Evolutionary conservation across 2,329 filamentous ascomycete species (phyloP).

Genomic region (Fusarium burgessii): DNA sequence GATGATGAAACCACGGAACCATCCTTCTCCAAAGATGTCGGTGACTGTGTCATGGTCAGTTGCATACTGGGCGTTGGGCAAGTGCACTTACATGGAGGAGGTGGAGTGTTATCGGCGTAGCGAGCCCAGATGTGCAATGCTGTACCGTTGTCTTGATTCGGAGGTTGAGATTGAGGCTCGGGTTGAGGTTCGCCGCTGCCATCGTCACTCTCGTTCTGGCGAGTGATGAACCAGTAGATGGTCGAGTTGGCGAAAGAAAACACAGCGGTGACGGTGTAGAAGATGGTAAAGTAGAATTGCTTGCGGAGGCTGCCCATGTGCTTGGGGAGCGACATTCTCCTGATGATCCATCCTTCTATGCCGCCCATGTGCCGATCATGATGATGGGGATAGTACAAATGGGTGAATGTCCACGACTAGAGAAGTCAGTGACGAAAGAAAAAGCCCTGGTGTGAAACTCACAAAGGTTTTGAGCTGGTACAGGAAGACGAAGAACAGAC

Average conservation of each 20-base stretch:
- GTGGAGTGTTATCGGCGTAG: slow-evolving; percentile 8
- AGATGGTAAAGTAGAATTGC: slow-evolving; percentile 63
- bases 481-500: slow-evolving; percentile 56
- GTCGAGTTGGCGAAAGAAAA: slow-evolving; percentile 63
- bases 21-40: slow-evolving; percentile 61
- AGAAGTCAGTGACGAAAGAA: not conserved
- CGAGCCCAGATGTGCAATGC: slow-evolving; percentile 15
- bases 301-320: slow-evolving; percentile 56
- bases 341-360: slow-evolving; percentile 54
- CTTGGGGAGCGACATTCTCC: slow-evolving; percentile 59
- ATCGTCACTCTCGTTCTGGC: slow-evolving; percentile 46
- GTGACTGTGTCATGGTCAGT: slow-evolving; percentile 54
- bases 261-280: slow-evolving; percentile 60
- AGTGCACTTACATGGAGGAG: slow-evolving; percentile 43
- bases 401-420: slow-evolving; percentile 66
- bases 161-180: slow-evolving; percentile 6
- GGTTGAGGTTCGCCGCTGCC: slow-evolving; percentile 14
- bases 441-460: slow-evolving; percentile 38
- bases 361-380: slow-evolving; percentile 51
- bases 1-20: slow-evolving; percentile 60
- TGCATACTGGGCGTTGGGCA: slow-evolving; percentile 21
- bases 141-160: slow-evolving; percentile 9
- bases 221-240: slow-evolving; percentile 62
- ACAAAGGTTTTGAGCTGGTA: slow-evolving; percentile 63
- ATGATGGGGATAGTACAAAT: slow-evolving; percentile 60